Evolutionary conservation across 78 protist genomes (phyloP).

Genomic region (Dictyostelium brefeldianum): DNA sequence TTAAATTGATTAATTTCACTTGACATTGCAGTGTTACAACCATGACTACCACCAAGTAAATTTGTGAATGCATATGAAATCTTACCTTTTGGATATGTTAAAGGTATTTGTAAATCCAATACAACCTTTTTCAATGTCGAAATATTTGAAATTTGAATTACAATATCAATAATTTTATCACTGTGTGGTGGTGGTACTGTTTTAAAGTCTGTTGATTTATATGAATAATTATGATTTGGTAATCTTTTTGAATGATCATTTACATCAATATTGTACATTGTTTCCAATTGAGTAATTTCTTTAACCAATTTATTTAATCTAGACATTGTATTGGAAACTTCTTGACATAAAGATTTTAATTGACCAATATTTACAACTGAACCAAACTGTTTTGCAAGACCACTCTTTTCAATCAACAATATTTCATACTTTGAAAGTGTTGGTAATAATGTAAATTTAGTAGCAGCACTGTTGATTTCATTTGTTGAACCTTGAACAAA

Average conservation of each 20-base stretch:
- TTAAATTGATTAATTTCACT: not conserved
- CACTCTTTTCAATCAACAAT: too few species aligned
- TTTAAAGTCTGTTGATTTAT: not conserved
- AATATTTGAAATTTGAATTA: conserved; percentile 36
- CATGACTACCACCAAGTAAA: not conserved
- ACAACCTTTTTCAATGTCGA: conserved; percentile 11
- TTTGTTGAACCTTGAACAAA: not conserved
- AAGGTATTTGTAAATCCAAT: conserved; percentile 14
- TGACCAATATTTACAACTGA: not conserved
- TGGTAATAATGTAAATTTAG: not conserved
- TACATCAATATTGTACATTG: conserved; percentile 22
- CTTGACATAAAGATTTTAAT: not conserved
- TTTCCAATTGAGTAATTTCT: conserved; percentile 60
- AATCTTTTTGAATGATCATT: not conserved
- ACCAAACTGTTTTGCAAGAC: too few species aligned
- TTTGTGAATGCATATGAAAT: conserved; percentile 26
- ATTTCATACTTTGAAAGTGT: not conserved
- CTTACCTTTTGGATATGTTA: conserved; percentile 47
- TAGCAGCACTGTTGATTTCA: not conserved
- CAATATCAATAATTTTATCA: not conserved
- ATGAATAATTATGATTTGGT: not conserved
- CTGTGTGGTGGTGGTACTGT: not conserved
- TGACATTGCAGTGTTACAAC: not conserved
- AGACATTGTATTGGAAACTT: not conserved
- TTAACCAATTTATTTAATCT: not conserved